Evolutionary conservation across 1,284 basidiomycete genomes (phyloP), one percentile per base, ranked within the genome.

Genomic region (Marasmius sp.): DNA sequence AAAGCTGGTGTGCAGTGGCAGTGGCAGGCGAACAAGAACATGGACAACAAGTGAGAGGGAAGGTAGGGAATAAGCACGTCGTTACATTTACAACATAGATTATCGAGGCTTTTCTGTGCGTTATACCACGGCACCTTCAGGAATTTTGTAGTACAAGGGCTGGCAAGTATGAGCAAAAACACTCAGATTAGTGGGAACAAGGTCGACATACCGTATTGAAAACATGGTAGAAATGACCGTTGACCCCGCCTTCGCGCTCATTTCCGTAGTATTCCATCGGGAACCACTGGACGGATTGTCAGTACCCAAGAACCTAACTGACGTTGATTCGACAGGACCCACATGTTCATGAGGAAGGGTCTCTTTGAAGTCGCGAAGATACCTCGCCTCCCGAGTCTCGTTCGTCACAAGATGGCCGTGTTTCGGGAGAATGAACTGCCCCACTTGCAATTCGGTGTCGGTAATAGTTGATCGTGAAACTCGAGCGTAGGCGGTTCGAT

Each of bases 391-490:
- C 56, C 82, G 73, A 0, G 82, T 80, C n/a, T 91, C 85, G 66
- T 92, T 85, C 22, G 77, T 75, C 4, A 87, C 81, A 18, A 71
- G 71, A 61, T 75, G 65, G 0, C 84, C 88, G 57, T 86, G 80
- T 55, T 78, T 81, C 0, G 92, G 91, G 8, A 94, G 72, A 54
- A 91, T 79, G 69, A 94, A 95, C 74, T 92, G 92, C 27, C 88
- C 93, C 48, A 94, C 86, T 75, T 93, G 89, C 52, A 89, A 77
- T 68, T 92, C 89, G 4, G 89, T 92, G 66, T 91, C 89, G 36
- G 89, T 92, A 62, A 91, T 85, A 18, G 83, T 85, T 39, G 88
- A 86, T 10, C 88, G 82, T 7, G 89, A 91, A 51, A 92, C 73
- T 34, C 89, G 84, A 4, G 85, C 88, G 68, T 91, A 91, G n/a